Percentiles rank a stretch among this genome's conserved stretches.
phyloP scores from a whole-genome alignment of 768 basidiomycete genomes.

The Boletus reticulatus region DNA sequence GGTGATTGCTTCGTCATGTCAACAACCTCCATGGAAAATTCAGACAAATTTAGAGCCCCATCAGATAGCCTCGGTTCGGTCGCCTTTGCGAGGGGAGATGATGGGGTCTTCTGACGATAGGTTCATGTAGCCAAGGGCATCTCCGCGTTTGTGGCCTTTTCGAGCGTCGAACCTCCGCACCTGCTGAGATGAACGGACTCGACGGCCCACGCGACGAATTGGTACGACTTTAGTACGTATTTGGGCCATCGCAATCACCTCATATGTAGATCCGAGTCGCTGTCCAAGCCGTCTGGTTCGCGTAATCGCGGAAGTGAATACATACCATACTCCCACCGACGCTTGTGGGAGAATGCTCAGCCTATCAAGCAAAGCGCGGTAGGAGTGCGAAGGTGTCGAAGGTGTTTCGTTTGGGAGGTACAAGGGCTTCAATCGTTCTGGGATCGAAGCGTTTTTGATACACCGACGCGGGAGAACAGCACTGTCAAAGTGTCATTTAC shows the following conservation, averaged over 20 bases:
- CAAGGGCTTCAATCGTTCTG: neutral
- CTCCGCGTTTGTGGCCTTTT: conserved; percentile 27
- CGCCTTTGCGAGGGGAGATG: conserved; percentile 14
- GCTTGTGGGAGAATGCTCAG: conserved; percentile 3
- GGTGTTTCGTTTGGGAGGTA: neutral
- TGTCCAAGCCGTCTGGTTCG: conserved; percentile 10
- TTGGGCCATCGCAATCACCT: conserved; percentile 13
- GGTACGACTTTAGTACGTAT: conserved; percentile 15
- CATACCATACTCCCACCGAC: neutral
- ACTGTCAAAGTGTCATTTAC: neutral
- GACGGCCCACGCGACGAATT: conserved; percentile 18
- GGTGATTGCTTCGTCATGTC: conserved; percentile 20
- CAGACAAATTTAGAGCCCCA: conserved; percentile 11
- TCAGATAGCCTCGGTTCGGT: conserved; percentile 1
- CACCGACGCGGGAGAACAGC: conserved; percentile 2
- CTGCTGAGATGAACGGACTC: conserved; percentile 26
- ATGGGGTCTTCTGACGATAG: conserved; percentile 16
- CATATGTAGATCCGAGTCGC: conserved; percentile 20
- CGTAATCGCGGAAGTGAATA: conserved; percentile 32
- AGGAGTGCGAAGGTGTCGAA: too few species aligned
- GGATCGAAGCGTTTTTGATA: neutral
- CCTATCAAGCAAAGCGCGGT: conserved; percentile 1
- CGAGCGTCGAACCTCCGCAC: conserved; percentile 31
- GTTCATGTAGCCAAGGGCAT: conserved; percentile 20
- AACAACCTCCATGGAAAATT: conserved; percentile 14